Evolutionary conservation across 1,284 basidiomycete genomes (phyloP).

Genomic region (Puccinia polysora): DNA sequence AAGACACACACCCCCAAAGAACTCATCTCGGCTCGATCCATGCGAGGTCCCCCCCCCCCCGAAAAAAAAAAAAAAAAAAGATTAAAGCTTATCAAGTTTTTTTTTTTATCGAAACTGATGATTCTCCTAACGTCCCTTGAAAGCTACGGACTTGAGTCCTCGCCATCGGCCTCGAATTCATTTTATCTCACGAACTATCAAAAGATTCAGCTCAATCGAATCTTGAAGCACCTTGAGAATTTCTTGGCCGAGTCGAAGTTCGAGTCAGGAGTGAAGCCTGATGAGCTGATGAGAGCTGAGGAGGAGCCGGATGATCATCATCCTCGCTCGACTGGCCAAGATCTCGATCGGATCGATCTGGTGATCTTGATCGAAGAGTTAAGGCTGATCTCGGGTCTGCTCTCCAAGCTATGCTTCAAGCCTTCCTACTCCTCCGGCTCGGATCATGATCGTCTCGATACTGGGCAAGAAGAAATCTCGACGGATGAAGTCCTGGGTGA

Average conservation of each 20-base stretch:
- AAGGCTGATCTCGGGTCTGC: neutral
- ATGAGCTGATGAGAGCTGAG: constrained; percentile 26
- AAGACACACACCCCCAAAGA: too few species aligned
- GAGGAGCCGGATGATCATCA: constrained; percentile 9
- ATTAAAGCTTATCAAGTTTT: neutral
- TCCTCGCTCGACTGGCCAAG: too few species aligned
- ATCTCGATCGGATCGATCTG: neutral
- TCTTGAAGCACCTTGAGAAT: neutral
- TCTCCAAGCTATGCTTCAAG: neutral
- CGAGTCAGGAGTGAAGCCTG: neutral
- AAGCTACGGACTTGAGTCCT: too few species aligned
- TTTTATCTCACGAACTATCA: constrained; percentile 25
- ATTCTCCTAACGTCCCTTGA: neutral
- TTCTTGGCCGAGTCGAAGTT: neutral
- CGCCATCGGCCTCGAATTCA: too few species aligned
- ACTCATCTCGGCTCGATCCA: too few species aligned
- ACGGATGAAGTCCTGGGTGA: constrained; percentile 33
- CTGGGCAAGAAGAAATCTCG: constrained; percentile 22
- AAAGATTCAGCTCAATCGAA: constrained; percentile 9
- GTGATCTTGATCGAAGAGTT: constrained; percentile 8
- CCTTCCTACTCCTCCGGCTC: too few species aligned
- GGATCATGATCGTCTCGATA: neutral
- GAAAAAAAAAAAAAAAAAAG: too few species aligned
- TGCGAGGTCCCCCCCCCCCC: neutral
- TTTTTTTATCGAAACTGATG: neutral